Conservation (phyloP, 148 eudicot species). For the Rhododendron henanense region DNA sequence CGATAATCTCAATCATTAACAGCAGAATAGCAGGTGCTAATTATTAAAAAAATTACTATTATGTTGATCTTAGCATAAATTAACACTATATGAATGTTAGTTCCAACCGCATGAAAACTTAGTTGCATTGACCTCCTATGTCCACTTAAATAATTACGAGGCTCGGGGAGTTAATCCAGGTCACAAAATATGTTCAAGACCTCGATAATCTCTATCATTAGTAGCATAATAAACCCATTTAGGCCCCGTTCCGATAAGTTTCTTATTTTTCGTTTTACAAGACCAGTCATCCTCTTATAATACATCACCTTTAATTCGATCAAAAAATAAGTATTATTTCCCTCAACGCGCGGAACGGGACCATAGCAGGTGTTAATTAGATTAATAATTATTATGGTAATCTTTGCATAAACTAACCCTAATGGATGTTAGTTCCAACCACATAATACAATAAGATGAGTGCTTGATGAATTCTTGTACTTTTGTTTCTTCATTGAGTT, state of each 20-base stretch:
- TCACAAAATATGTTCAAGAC: background rate
- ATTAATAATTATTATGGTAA: background rate
- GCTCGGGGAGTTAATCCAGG: background rate
- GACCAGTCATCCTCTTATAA: too few species aligned
- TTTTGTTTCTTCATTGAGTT: background rate
- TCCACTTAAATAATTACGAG: background rate
- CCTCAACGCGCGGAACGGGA: too few species aligned
- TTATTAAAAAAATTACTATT: background rate
- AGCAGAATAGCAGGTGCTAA: background rate
- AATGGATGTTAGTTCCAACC: slow-evolving; percentile 8
- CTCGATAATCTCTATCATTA: background rate
- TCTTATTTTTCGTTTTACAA: too few species aligned
- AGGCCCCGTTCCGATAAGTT: rapidly evolving
- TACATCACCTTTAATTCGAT: too few species aligned
- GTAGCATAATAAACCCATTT: background rate
- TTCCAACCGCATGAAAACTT: background rate
- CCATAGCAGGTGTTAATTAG: background rate
- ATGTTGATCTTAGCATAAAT: background rate
- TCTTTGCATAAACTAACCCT: background rate
- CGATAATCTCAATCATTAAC: background rate
- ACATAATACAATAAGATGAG: background rate
- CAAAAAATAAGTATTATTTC: too few species aligned
- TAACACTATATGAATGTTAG: background rate
- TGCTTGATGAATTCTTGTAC: background rate
- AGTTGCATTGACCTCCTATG: background rate